Evolutionary conservation across 345 rosid genomes (phyloP), one percentile per base, ranked within the genome.

Genomic region (Viola odorata): DNA sequence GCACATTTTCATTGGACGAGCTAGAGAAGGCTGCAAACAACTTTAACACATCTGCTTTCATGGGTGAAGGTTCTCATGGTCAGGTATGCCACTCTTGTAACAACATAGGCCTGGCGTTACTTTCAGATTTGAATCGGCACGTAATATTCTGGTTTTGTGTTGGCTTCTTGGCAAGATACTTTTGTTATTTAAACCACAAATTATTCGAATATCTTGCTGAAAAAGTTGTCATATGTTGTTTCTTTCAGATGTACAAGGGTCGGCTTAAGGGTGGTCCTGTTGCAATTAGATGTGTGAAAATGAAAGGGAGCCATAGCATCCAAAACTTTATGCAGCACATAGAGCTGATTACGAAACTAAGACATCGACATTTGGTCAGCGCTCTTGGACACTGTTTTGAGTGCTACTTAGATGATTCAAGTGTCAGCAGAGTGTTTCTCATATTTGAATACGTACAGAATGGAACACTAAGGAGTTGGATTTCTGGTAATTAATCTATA

Each of bases 41-140:
- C 78, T 94, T 88, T n/a, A 82, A 86, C 61, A 75, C 92, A 42
- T 80, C 91, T 63, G 82, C 91, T 77, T 94, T 90, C 69, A 94
- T 94, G 80, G 97, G 97, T 53, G 91, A 90, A 85, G 91, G 91
- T 23, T 94, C 95, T 78, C 84, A 80, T 58, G 99, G 99, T 36
- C 95, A 86, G 92, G 97, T 84, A 78, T 12, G 61, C 53, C 5
- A 32, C n/a, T 56, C 47, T 62, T 23, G 42, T 5, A 55, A 15
- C 16, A 50, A 40, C 42, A 17, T 32, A 49, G 3, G 12, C 50
- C 14, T 37, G 37, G 16, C 47, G 23, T 8, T 63, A 37, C 7
- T 48, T 39, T 55, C 47, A 45, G 15, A 7, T 14, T 51, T 59
- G 7, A 32, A n/a, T 50, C 37, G 17, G 36, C 16, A 23, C 32